These are phyloP conservation scores for Escallonia herrerae DNA, from an alignment of 129 eudicot genomes.

Conservation along the genomic window DNA sequence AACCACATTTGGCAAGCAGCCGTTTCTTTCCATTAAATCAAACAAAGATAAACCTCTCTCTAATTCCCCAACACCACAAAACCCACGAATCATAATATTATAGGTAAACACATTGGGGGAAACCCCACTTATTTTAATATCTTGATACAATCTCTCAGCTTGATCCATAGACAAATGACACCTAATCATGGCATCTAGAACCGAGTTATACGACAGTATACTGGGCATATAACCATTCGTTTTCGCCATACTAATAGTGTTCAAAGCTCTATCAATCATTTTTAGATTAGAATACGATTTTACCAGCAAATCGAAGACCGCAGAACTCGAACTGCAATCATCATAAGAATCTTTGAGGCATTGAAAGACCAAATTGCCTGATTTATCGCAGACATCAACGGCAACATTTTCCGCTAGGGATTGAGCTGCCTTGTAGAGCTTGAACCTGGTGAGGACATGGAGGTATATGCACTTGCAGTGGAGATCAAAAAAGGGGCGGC, in stretches of 20 bases:
- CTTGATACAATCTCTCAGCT: slow-evolving; percentile 41
- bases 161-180: slow-evolving; percentile 17
- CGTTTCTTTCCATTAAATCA: slow-evolving; percentile 54
- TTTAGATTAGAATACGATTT: slow-evolving; percentile 58
- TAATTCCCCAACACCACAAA: slow-evolving; percentile 46
- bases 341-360: slow-evolving; percentile 45
- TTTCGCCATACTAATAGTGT: slow-evolving; percentile 44
- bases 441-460: slow-evolving; percentile 79
- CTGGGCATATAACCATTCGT: slow-evolving; percentile 71
- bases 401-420: slow-evolving; percentile 53
- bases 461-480: slow-evolving; percentile 48
- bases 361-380: slow-evolving; percentile 40
- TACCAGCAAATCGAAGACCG: slow-evolving; percentile 77
- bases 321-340: slow-evolving; percentile 56
- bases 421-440: slow-evolving; percentile 64
- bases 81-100: slow-evolving; percentile 80
- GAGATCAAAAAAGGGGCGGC: slow-evolving; percentile 51
- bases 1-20: slow-evolving; percentile 81
- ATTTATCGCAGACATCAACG: slow-evolving; percentile 9
- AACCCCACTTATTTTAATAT: slow-evolving; percentile 43
- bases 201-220: slow-evolving; percentile 69
- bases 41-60: slow-evolving; percentile 43
- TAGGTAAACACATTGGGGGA: slow-evolving; percentile 80
- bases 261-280: slow-evolving; percentile 56
- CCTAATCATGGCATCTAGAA: slow-evolving; percentile 61